Conservation (phyloP, 1,284 basidiomycete species). For the Ustilago xerochloae region DNA sequence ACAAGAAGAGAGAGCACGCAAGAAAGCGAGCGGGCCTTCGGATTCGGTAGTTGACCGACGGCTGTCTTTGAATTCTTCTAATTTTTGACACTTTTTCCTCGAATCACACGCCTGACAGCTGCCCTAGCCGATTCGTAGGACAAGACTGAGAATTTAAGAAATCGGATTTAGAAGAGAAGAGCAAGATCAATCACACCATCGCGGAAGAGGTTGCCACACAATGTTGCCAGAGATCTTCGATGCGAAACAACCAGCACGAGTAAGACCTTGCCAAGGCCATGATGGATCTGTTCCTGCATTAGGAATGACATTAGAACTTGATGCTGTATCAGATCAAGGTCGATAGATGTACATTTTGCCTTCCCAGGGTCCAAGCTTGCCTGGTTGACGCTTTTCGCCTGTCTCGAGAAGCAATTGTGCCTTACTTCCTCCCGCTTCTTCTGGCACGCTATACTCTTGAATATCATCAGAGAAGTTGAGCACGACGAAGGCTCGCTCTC, state of each 20-base stretch:
- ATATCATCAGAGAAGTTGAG: slow-evolving; percentile 36
- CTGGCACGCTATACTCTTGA: slow-evolving; percentile 24
- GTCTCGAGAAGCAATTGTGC: slow-evolving; percentile 19
- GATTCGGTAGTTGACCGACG: slow-evolving; percentile 20
- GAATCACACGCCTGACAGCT: too few relatives aligned
- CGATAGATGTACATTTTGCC: slow-evolving; percentile 32
- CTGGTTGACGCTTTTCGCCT: background rate
- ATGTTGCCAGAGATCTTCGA: slow-evolving; percentile 3
- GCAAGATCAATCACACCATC: background rate
- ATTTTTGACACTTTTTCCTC: too few relatives aligned
- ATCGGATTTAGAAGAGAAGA: background rate
- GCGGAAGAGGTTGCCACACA: too few relatives aligned
- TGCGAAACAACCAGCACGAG: background rate
- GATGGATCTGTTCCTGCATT: slow-evolving; percentile 2
- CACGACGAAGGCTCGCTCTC: slow-evolving; percentile 24
- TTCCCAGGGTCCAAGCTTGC: slow-evolving; percentile 25
- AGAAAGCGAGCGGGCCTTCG: slow-evolving; percentile 1
- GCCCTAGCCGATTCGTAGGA: too few relatives aligned
- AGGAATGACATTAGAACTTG: background rate
- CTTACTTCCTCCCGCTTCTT: slow-evolving; percentile 22
- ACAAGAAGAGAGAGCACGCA: too few relatives aligned
- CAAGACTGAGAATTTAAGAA: background rate
- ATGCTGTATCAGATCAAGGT: background rate
- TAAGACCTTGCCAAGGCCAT: background rate
- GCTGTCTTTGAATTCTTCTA: background rate